Evolutionary conservation across 2,329 filamentous ascomycete species (phyloP), one percentile per base, ranked within the genome.

Genomic region (Magnaporthiopsis poae): DNA sequence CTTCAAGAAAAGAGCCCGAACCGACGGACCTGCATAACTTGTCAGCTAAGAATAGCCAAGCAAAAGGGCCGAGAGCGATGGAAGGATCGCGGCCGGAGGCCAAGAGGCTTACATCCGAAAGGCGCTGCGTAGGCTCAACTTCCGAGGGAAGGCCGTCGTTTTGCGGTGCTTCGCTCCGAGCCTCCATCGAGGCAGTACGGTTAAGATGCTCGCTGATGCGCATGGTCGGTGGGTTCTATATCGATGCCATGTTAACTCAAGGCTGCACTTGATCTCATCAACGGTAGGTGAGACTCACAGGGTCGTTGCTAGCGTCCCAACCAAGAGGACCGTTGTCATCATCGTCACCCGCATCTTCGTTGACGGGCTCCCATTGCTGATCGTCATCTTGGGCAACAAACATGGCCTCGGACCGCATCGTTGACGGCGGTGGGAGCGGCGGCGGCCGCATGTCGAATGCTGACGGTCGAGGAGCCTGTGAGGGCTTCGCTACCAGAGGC

Each of bases 311-410:
- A 65, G 87, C 83, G 75, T 92, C 89, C 90, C 90, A 94, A 56
- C 87, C 88, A 61, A 93, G 78, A 71, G 87, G 86, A 64, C 87
- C 86, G 66, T 87, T 85, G 36, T 88, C 87, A 8, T 86, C 85
- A 15, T 88, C 83, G 36, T 88, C 86, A 29, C 84, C 87, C 65
- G 86, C 79, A 21, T 78, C 76, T 3, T 82, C 80, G 35, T 84
- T 83, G 1, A 89, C 81, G 1, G 90, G 90, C 69, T 92, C 88
- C 90, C 90, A 94, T 66, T 81, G 79, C 61, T 83, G 81, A 69
- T 91, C 89, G 31, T 91, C 88, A 36, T 91, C 80, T 67, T 82
- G 80, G 2, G 82, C 79, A n/a, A 92, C 82, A 71, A 93, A 92
- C 5, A 93, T 79, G 64, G 87, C 88, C 66, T 91, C 86, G 0